Percentiles rank a stretch among this genome's conserved stretches.
These are phyloP conservation scores for Xeromyces bisporus DNA, from an alignment of 495 filamentous ascomycete genomes.

Conservation along the genomic window DNA sequence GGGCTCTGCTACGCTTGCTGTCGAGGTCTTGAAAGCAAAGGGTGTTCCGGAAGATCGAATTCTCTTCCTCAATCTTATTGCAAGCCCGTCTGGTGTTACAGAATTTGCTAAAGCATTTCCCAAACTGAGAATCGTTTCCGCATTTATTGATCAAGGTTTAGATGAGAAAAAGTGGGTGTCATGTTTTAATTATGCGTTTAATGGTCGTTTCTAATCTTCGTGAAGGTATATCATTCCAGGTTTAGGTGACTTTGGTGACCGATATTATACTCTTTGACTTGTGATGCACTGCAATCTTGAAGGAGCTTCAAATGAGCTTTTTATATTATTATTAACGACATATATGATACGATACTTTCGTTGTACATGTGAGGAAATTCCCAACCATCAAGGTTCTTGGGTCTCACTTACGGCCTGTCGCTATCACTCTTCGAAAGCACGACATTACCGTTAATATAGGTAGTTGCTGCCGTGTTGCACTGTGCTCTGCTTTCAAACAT, in stretches of 20 bases:
- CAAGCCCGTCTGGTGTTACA: conserved; percentile 78
- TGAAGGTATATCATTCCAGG: conserved; percentile 88
- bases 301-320: not conserved
- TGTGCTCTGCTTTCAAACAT: too few relatives aligned
- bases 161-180: conserved; percentile 83
- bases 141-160: conserved; percentile 86
- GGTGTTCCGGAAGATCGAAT: conserved; percentile 93
- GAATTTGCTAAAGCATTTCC: conserved; percentile 85
- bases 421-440: too few relatives aligned
- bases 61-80: conserved; percentile 89
- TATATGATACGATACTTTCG: too few relatives aligned
- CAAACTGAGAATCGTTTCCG: conserved; percentile 85
- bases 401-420: too few relatives aligned
- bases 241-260: conserved; percentile 89
- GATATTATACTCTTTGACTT: conserved; percentile 77
- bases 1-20: conserved; percentile 90
- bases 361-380: too few relatives aligned
- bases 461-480: too few relatives aligned
- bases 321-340: not conserved
- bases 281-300: not conserved
- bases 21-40: conserved; percentile 71
- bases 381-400: too few relatives aligned
- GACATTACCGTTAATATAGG: too few relatives aligned
- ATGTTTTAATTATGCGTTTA: not conserved
- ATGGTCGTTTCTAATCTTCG: conserved; percentile 5